phyloP scores from a whole-genome alignment of 257 asterid genomes.

The Striga asiatica region DNA sequence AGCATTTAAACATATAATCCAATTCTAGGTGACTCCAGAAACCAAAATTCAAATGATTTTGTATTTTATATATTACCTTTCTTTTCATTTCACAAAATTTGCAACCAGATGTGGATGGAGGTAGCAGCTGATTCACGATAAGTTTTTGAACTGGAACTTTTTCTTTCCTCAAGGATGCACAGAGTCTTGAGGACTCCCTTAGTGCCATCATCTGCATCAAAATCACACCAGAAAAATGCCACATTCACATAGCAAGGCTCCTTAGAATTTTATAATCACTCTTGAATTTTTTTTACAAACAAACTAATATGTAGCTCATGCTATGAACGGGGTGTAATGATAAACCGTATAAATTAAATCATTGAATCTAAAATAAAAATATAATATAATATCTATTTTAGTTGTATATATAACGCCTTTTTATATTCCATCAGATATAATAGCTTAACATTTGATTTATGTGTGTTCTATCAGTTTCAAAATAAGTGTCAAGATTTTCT shows the following conservation, averaged over 20 bases:
- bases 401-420: too few species aligned
- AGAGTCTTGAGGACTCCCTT: conserved; percentile 57
- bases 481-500: too few species aligned
- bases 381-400: too few species aligned
- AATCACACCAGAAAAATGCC: conserved; percentile 8
- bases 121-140: conserved; percentile 53
- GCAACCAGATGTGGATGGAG: conserved; percentile 55
- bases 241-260: neutral
- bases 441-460: too few species aligned
- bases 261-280: too few species aligned
- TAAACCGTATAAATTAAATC: too few species aligned
- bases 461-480: too few species aligned
- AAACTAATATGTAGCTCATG: neutral
- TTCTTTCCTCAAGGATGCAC: conserved; percentile 60
- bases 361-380: too few species aligned
- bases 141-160: conserved; percentile 60
- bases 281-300: neutral
- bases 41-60: neutral
- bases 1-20: neutral
- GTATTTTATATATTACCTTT: conserved; percentile 34
- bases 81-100: conserved; percentile 63
- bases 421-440: too few species aligned
- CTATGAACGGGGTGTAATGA: too few species aligned
- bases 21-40: neutral
- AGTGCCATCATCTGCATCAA: conserved; percentile 64